phyloP scores from a whole-genome alignment of 2,329 filamentous ascomycete species.

The Aspergillus versicolor region DNA sequence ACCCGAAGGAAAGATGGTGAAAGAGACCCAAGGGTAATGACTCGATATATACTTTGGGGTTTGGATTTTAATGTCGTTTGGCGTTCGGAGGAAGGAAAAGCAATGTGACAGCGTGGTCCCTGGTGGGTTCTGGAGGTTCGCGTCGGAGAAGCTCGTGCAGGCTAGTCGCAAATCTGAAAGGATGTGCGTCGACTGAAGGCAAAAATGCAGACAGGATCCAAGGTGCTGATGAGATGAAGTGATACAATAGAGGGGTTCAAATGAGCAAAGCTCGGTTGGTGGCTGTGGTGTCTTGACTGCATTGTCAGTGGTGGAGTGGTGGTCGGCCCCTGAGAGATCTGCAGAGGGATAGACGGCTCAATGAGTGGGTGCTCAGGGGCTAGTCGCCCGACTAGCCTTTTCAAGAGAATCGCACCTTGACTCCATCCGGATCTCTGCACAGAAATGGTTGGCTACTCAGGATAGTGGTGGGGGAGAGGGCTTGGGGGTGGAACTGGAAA shows the following conservation, averaged over 20 bases:
- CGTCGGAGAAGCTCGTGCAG: not conserved
- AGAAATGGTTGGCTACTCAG: constrained; percentile 3
- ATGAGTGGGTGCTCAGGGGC: constrained; percentile 5
- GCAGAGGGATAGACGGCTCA: constrained; percentile 6
- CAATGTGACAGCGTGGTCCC: not conserved
- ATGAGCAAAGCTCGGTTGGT: not conserved
- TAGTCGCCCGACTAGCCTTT: not conserved
- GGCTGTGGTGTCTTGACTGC: not conserved
- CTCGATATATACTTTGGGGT: too few relatives aligned
- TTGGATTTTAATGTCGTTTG: too few relatives aligned
- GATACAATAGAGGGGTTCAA: not conserved
- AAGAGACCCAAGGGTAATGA: too few relatives aligned
- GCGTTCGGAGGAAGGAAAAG: not conserved
- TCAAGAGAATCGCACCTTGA: not conserved
- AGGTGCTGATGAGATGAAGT: not conserved
- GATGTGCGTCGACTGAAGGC: constrained; percentile 9
- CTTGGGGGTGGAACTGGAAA: constrained; percentile 9
- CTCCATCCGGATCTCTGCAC: constrained; percentile 9
- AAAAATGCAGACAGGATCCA: not conserved
- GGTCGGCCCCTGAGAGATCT: constrained; percentile 7
- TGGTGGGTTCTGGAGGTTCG: too few relatives aligned
- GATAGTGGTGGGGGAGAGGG: not conserved
- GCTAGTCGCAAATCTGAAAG: not conserved
- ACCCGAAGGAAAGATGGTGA: too few relatives aligned
- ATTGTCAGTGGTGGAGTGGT: not conserved